Conservation (phyloP, 75 land plant species). For the Adiantum capillusveneris region DNA sequence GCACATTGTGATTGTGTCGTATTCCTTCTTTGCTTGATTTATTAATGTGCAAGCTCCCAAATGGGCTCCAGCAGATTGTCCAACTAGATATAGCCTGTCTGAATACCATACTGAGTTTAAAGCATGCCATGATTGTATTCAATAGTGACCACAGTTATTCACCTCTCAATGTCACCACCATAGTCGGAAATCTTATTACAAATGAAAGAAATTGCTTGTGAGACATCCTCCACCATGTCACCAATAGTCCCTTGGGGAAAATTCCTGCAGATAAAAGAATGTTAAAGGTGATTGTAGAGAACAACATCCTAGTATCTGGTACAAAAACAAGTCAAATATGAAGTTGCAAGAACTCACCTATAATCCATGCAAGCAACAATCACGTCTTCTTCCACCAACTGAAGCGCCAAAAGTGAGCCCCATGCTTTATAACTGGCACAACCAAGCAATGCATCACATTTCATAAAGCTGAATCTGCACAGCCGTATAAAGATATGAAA, state of each 20-base stretch:
- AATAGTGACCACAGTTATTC: neutral
- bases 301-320: neutral
- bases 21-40: constrained; percentile 68
- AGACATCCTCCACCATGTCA: constrained; percentile 88
- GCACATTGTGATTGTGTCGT: constrained; percentile 23
- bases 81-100: constrained; percentile 73
- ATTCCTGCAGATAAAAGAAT: constrained; percentile 50
- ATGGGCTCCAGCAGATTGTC: constrained; percentile 98
- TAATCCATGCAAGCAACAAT: constrained; percentile 97
- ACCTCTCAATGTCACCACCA: constrained; percentile 92
- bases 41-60: constrained; percentile 79
- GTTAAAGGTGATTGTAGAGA: neutral
- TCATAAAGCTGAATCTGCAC: neutral
- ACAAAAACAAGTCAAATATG: neutral
- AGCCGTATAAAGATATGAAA: too few species aligned
- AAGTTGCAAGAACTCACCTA: constrained; percentile 43
- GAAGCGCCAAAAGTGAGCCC: constrained; percentile 82
- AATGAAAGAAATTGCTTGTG: constrained; percentile 75
- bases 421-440: constrained; percentile 82
- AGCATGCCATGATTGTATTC: neutral
- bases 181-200: constrained; percentile 59
- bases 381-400: constrained; percentile 70
- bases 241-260: constrained; percentile 90
- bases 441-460: neutral
- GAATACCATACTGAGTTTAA: neutral